These are phyloP conservation scores for Cucurbita ficifolia DNA, from an alignment of 306 rosid species.

Conservation along the genomic window DNA sequence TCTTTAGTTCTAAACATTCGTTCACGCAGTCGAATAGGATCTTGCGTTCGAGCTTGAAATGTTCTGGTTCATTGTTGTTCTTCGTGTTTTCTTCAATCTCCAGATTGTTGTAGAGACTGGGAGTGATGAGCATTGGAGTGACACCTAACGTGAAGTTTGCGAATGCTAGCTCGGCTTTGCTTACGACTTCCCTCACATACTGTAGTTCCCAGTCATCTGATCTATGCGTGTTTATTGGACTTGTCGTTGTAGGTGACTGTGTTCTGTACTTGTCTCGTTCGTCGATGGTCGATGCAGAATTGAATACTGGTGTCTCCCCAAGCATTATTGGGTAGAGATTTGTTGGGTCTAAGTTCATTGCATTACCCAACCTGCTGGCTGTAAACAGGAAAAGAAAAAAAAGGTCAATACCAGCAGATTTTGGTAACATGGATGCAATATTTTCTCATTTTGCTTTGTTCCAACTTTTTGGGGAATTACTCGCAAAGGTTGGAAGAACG, in stretches of 20 bases:
- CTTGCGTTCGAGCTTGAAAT: slow-evolving; percentile 30
- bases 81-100: slow-evolving; percentile 24
- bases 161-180: slow-evolving; percentile 28
- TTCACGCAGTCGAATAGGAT: slow-evolving; percentile 44
- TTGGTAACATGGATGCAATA: neutral
- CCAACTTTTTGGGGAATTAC: neutral
- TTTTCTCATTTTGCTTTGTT: neutral
- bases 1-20: slow-evolving; percentile 38
- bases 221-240: slow-evolving; percentile 14
- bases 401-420: neutral
- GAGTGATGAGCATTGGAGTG: slow-evolving; percentile 22
- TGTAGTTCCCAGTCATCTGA: slow-evolving; percentile 47
- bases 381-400: slow-evolving; percentile 8
- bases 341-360: slow-evolving; percentile 18
- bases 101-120: slow-evolving; percentile 41
- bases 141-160: slow-evolving; percentile 39
- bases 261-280: slow-evolving; percentile 10
- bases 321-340: slow-evolving; percentile 19
- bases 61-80: slow-evolving; percentile 24
- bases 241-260: slow-evolving; percentile 8
- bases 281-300: slow-evolving; percentile 24
- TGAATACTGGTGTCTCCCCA: slow-evolving; percentile 17
- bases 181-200: slow-evolving; percentile 39
- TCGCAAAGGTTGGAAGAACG: neutral
- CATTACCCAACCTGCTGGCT: slow-evolving; percentile 41